Conservation (phyloP, 176 grass and related monocot genomes). For the Chloris gayana region DNA sequence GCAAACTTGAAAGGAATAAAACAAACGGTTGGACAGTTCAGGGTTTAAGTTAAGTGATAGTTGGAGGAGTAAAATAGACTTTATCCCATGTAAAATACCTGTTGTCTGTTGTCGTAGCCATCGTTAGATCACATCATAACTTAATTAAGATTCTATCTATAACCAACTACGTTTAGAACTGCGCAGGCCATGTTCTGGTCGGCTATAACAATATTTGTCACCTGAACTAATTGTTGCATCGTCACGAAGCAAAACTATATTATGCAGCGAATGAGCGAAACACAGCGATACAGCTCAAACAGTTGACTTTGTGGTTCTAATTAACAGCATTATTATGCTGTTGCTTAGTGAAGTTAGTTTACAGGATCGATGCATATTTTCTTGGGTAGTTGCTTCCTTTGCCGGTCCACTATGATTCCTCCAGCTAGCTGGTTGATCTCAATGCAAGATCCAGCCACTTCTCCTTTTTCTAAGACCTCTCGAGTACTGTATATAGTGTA, state of each 20-base stretch:
- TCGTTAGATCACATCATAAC: too few species aligned
- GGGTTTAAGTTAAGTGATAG: too few species aligned
- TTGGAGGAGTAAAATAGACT: too few species aligned
- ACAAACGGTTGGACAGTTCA: too few species aligned
- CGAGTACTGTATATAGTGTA: not conserved
- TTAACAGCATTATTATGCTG: constrained; percentile 8
- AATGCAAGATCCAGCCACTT: not conserved
- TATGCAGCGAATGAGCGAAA: not conserved
- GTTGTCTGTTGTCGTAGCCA: too few species aligned
- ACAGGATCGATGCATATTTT: not conserved
- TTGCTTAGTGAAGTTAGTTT: constrained; percentile 14
- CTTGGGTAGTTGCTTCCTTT: not conserved
- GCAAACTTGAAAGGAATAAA: too few species aligned
- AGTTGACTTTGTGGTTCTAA: constrained; percentile 8
- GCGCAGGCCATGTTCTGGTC: constrained; percentile 8
- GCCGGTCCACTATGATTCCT: constrained; percentile 27
- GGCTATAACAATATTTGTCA: not conserved
- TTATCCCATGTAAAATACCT: too few species aligned
- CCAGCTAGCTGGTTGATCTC: constrained; percentile 1
- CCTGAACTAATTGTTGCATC: constrained; percentile 16
- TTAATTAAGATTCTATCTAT: not conserved
- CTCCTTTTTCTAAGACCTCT: not conserved
- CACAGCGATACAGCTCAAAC: not conserved
- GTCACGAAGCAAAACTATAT: constrained; percentile 7
- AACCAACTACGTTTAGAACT: constrained; percentile 6